phyloP scores from a whole-genome alignment of 73 alveolate genomes.

The Paramecium pentaurelia region DNA sequence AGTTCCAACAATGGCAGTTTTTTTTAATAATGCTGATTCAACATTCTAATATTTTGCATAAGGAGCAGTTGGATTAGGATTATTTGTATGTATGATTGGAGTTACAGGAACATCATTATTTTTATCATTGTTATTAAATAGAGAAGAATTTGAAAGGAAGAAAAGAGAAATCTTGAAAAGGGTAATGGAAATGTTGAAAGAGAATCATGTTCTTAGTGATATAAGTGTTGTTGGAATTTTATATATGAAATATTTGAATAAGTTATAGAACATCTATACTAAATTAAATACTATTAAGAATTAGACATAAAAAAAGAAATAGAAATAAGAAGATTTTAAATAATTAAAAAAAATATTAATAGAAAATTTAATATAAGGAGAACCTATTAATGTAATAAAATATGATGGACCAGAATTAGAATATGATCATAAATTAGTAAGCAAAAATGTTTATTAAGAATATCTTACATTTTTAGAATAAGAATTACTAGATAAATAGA shows the following conservation, averaged over 20 bases:
- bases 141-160: constrained; percentile 36
- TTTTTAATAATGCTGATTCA: background rate
- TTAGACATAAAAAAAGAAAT: background rate
- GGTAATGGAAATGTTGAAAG: background rate
- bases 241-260: background rate
- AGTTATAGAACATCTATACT: background rate
- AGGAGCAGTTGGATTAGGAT: constrained; percentile 8
- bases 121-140: constrained; percentile 8
- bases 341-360: background rate
- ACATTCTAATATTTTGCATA: constrained; percentile 3
- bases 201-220: background rate
- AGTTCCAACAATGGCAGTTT: background rate
- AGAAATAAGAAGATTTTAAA: background rate
- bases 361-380: background rate
- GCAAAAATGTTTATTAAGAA: background rate
- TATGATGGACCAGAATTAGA: background rate
- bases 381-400: background rate
- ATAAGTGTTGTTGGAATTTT: background rate
- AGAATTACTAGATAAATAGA: background rate
- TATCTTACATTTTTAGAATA: background rate
- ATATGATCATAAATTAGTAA: background rate
- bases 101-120: constrained; percentile 14
- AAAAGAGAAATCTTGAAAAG: background rate
- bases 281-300: background rate
- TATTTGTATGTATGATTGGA: constrained; percentile 12